Conservation (phyloP, 768 basidiomycete genomes). For the Boletus subparvulus region DNA sequence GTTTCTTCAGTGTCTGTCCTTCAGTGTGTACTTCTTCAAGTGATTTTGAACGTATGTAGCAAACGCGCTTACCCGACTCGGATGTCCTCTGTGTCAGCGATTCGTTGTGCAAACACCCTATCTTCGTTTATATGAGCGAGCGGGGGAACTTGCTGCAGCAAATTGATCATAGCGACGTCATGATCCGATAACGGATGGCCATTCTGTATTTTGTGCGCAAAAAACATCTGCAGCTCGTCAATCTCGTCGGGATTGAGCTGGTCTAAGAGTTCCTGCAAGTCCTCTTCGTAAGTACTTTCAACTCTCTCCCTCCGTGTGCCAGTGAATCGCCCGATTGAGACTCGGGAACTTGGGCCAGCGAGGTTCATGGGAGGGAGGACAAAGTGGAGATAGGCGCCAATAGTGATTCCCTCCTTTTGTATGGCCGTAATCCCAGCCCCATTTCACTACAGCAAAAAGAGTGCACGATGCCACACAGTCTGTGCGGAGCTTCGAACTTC, state of each 20-base stretch:
- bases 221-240: conserved; percentile 18
- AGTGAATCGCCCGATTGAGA: background rate
- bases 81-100: conserved; percentile 13
- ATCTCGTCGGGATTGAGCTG: conserved; percentile 21
- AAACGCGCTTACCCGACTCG: background rate
- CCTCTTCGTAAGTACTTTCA: conserved; percentile 27
- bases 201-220: background rate
- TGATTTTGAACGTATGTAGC: background rate
- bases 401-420: no score
- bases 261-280: conserved; percentile 20
- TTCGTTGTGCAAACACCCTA: conserved; percentile 17
- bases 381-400: no score
- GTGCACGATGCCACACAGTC: no score
- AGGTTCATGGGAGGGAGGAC: conserved; percentile 21
- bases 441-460: no score
- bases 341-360: conserved; percentile 26
- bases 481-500: no score
- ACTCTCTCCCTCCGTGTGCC: conserved; percentile 8
- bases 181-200: conserved; percentile 14
- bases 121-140: conserved; percentile 24
- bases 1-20: background rate
- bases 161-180: conserved; percentile 25
- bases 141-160: conserved; percentile 23
- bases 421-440: no score
- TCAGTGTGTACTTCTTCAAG: background rate